Evolutionary conservation across 1,139 yeast genomes (phyloP).

Genomic region (Pichia inconspicua): DNA sequence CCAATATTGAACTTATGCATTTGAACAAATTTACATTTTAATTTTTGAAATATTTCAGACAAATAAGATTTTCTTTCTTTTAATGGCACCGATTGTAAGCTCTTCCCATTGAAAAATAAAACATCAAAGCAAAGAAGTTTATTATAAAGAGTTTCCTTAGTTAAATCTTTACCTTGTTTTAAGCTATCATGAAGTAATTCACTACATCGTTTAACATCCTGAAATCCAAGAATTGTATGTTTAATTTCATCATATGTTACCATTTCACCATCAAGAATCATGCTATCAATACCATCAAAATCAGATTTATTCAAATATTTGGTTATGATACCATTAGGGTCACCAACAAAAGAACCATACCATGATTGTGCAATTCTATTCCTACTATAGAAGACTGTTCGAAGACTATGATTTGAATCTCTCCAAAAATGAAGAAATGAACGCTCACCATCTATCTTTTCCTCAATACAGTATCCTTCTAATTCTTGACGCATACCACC

Average conservation of each 20-base stretch:
- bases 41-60: neutral
- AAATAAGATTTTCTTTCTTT: slow-evolving; percentile 9
- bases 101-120: slow-evolving; percentile 23
- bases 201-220: slow-evolving; percentile 13
- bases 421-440: slow-evolving; percentile 60
- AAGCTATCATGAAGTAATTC: slow-evolving; percentile 1
- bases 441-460: slow-evolving; percentile 91
- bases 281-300: slow-evolving; percentile 20
- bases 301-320: slow-evolving; percentile 30
- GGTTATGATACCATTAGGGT: slow-evolving; percentile 38
- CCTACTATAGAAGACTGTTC: slow-evolving; percentile 55
- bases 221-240: slow-evolving; percentile 24
- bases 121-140: slow-evolving; percentile 39
- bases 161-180: slow-evolving; percentile 1
- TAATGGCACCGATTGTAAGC: slow-evolving; percentile 6
- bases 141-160: slow-evolving; percentile 3
- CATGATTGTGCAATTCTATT: slow-evolving; percentile 66
- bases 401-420: slow-evolving; percentile 30
- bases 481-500: slow-evolving; percentile 27
- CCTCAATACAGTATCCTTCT: slow-evolving; percentile 65
- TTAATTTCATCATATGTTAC: slow-evolving; percentile 61
- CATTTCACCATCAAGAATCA: slow-evolving; percentile 88
- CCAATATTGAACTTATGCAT: slow-evolving; percentile 40
- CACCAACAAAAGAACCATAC: slow-evolving; percentile 58
- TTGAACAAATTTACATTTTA: slow-evolving; percentile 44